A percentile compares a stretch with the other conserved stretches of the same genome.
These are phyloP conservation scores for Sclerotinia subarctica DNA, from an alignment of 2,329 filamentous ascomycete genomes.

Conservation along the genomic window DNA sequence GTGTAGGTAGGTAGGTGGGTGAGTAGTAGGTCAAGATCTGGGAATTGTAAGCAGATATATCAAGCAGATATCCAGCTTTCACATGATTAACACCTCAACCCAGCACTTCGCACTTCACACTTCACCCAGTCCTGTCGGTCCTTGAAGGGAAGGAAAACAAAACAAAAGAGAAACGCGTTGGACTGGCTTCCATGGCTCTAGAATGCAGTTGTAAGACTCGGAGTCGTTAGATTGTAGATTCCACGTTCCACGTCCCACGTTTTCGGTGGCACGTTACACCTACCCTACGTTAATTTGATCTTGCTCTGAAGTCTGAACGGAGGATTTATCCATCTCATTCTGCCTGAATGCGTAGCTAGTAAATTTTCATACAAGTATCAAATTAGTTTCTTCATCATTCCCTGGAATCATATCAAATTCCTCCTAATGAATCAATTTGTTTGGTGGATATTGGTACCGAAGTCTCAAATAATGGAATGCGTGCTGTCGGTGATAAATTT, in stretches of 20 bases:
- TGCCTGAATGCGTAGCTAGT: not conserved
- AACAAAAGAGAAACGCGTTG: too few species aligned
- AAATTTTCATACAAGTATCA: not conserved
- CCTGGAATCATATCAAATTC: not conserved
- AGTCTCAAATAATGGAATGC: not conserved
- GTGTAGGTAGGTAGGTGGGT: not conserved
- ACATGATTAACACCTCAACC: too few species aligned
- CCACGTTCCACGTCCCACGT: not conserved
- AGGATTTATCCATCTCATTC: conserved; percentile 12
- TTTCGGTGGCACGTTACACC: conserved; percentile 3
- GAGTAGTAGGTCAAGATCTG: not conserved
- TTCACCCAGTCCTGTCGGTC: not conserved
- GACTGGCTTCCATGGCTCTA: not conserved
- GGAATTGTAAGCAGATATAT: too few species aligned
- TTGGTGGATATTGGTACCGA: conserved; percentile 14
- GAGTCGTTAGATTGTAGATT: too few species aligned
- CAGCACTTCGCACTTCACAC: too few species aligned
- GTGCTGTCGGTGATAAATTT: not conserved
- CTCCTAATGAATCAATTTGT: not conserved
- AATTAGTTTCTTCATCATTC: not conserved
- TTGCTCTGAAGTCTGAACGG: not conserved
- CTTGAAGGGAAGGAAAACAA: not conserved
- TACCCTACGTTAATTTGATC: not conserved
- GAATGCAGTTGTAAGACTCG: too few species aligned
- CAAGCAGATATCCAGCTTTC: too few species aligned